phyloP scores from a whole-genome alignment of 1,139 yeast genomes.

The Geotrichum citri-aurantii region DNA sequence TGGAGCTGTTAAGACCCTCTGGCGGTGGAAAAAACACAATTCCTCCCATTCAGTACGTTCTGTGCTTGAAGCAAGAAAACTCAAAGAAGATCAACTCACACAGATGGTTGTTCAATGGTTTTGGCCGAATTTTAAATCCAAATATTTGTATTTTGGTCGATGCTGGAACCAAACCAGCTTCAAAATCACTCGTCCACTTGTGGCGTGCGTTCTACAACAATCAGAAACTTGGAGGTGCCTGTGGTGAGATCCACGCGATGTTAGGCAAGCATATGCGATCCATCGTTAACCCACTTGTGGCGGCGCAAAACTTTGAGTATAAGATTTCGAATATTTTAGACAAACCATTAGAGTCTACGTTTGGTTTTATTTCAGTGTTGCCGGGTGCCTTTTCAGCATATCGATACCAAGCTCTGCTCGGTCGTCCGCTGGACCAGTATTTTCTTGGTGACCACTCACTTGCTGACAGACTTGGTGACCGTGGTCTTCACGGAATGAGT shows the following conservation, averaged over 20 bases:
- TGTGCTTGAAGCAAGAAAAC: conserved; percentile 82
- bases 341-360: conserved; percentile 81
- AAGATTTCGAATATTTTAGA: conserved; percentile 86
- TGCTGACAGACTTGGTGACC: conserved; percentile 41
- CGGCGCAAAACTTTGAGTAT: conserved; percentile 87
- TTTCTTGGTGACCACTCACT: conserved; percentile 79
- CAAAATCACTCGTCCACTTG: conserved; percentile 69
- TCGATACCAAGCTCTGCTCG: conserved; percentile 66
- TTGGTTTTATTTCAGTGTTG: conserved; percentile 81
- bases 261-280: conserved; percentile 65
- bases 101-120: conserved; percentile 95
- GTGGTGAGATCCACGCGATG: conserved; percentile 89
- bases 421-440: conserved; percentile 82
- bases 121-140: conserved; percentile 81
- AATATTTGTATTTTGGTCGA: conserved; percentile 78
- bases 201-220: conserved; percentile 88
- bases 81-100: conserved; percentile 92
- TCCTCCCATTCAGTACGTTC: conserved; percentile 80
- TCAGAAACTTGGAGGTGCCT: conserved; percentile 88
- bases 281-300: conserved; percentile 69
- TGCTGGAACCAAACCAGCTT: conserved; percentile 91
- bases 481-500: conserved; percentile 46
- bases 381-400: conserved; percentile 95
- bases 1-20: conserved; percentile 44
- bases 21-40: conserved; percentile 45